A percentile compares a stretch with the other conserved stretches of the same genome.
phyloP scores from a whole-genome alignment of 495 filamentous ascomycete genomes.

The Penicillium mononematosum region DNA sequence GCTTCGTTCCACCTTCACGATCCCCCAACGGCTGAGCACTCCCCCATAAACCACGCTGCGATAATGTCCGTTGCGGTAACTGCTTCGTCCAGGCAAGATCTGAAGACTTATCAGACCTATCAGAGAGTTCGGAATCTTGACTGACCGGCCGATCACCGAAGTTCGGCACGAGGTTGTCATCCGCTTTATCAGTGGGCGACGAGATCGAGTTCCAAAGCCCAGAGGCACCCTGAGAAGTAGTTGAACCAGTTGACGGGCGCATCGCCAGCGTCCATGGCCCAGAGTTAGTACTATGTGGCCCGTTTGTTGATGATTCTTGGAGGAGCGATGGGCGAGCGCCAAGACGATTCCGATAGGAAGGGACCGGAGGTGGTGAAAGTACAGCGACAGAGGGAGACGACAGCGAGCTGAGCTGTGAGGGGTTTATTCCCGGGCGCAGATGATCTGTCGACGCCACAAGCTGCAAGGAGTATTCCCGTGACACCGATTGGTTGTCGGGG shows the following conservation, averaged over 20 bases:
- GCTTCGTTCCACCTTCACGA: conserved; percentile 31
- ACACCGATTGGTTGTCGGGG: conserved; percentile 35
- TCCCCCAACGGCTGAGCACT: conserved; percentile 37
- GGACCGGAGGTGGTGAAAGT: conserved; percentile 25
- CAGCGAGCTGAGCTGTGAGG: conserved; percentile 30
- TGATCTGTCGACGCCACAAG: conserved; percentile 79
- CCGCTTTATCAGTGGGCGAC: conserved; percentile 17
- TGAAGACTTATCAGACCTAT: conserved; percentile 5
- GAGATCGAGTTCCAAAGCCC: conserved; percentile 41
- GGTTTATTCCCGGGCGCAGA: conserved; percentile 56
- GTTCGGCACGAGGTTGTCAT: conserved; percentile 39
- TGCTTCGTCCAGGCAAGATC: conserved; percentile 26
- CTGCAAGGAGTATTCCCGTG: conserved; percentile 72
- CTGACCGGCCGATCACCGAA: conserved; percentile 31
- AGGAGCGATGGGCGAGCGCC: conserved; percentile 29
- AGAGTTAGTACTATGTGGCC: conserved; percentile 23
- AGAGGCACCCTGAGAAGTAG: conserved; percentile 19
- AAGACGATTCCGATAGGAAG: conserved; percentile 34
- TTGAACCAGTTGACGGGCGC: conserved; percentile 26
- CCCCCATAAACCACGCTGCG: conserved; percentile 47
- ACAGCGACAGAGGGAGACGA: conserved; percentile 29
- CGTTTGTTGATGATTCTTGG: conserved; percentile 26
- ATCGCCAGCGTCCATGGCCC: conserved; percentile 28
- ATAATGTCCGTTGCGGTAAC: conserved; percentile 35
- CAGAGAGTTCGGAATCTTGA: conserved; percentile 19